Base-by-base conservation (phyloP, 257 asterid genomes). In the Agastache rugosa region DNA sequence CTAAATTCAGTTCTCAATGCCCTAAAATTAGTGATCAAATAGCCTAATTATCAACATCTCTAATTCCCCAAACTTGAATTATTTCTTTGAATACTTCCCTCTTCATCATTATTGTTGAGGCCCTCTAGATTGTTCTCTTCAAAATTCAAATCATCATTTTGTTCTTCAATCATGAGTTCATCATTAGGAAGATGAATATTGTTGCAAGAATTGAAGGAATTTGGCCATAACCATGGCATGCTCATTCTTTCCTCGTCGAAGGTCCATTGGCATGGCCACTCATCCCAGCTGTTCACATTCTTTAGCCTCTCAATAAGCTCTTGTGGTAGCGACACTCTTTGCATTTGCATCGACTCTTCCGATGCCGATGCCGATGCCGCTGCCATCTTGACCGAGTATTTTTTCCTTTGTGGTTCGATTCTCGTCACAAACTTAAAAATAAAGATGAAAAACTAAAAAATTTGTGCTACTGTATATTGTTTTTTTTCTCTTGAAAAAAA, bases 191-290 rank as follows among this genome's bases (percentile, higher is more conserved):
- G 51, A 44, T 11, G n/a, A 44, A 44, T 12, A n/a, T n/a, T n/a
- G 17, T 12, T 12, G 51, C n/a, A 44, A 12, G 51, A 44, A 44
- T 44, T 12, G 51, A 11, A 11, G n/a, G 16, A 44, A 44, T 50
- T 6, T 50, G 54, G 15, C 72, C 78, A 80, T 22, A 80, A 41
- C 78, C 63, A 75, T 37, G 56, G 63, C 72, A 31, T 16, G 63
- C 27, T 75, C 78, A 66, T 80, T 25, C 0, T 50, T 50, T 80
- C 84, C 64, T 80, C 81, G 3, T 76, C 65, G 37, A 11, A 77
- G 7, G 81, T 73, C 84, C 84, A 76, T 34, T 6, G 76, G 50
- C 71, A 53, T 14, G 84, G 84, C 84, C 74, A 80, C 14, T 80
- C 84, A 2, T 80, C 81, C 84, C 84, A 80, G n/a, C 42, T 72